phyloP scores from a whole-genome alignment of 129 eudicot genomes.

The Flaveria ramosissima region DNA sequence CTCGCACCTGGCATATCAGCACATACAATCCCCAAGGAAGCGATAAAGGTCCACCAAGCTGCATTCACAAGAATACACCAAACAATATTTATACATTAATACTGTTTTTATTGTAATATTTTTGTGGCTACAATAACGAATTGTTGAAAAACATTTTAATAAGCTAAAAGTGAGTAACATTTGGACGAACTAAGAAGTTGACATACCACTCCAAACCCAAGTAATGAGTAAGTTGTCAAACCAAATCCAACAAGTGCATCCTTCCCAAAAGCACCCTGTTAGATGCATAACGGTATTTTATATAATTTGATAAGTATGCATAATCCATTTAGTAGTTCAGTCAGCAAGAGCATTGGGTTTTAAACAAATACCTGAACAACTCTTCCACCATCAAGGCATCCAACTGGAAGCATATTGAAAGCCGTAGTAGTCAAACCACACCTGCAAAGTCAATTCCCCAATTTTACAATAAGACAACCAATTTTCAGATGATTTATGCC shows the following conservation, averaged over 20 bases:
- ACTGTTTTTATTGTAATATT: constrained; percentile 12
- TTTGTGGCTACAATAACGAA: not conserved
- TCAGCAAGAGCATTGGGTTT: not conserved
- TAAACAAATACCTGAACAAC: constrained; percentile 71
- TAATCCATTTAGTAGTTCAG: not conserved
- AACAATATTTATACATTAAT: not conserved
- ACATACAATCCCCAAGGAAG: constrained; percentile 98
- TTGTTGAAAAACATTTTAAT: not conserved
- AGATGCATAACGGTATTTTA: constrained; percentile 17
- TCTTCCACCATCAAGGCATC: constrained; percentile 99
- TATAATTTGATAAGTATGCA: constrained; percentile 1
- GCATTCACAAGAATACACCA: constrained; percentile 16
- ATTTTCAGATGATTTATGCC: not conserved
- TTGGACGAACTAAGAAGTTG: not conserved
- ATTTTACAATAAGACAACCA: not conserved
- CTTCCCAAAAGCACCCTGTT: constrained; percentile 94
- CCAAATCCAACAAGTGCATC: constrained; percentile 71
- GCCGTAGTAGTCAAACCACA: constrained; percentile 98
- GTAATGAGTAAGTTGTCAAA: constrained; percentile 74
- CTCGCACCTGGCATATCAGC: constrained; percentile 87
- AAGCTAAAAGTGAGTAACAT: not conserved
- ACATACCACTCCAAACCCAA: constrained; percentile 96
- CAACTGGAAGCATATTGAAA: constrained; percentile 93
- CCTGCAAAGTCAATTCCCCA: constrained; percentile 45
- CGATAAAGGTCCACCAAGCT: constrained; percentile 97